Evolutionary conservation across 2,329 filamentous ascomycete species (phyloP).

Genomic region (Neurospora sp.): DNA sequence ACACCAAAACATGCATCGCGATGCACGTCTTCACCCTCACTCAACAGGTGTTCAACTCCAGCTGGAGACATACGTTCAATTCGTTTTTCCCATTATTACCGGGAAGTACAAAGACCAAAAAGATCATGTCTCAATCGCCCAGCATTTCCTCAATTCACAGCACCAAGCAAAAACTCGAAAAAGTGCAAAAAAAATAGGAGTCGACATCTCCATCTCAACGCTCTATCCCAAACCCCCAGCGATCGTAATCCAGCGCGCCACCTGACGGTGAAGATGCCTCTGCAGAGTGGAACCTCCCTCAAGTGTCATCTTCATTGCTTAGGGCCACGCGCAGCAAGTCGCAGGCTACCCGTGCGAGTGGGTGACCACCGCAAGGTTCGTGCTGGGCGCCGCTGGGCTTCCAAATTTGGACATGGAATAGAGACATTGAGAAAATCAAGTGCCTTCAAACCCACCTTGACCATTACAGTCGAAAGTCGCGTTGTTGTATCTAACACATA

Average conservation of each 20-base stretch:
- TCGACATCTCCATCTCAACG: conserved; percentile 47
- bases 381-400: conserved; percentile 51
- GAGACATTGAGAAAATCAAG: conserved; percentile 37
- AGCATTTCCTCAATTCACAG: not conserved
- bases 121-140: not conserved
- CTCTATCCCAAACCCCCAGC: conserved; percentile 48
- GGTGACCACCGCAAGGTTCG: conserved; percentile 57
- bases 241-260: conserved; percentile 62
- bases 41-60: not conserved
- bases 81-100: not conserved
- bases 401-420: conserved; percentile 46
- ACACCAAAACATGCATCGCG: not conserved
- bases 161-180: not conserved
- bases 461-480: conserved; percentile 47
- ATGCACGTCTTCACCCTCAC: not conserved
- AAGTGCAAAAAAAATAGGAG: conserved; percentile 24
- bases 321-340: conserved; percentile 50
- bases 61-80: not conserved
- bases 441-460: conserved; percentile 46
- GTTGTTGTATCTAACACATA: conserved; percentile 4
- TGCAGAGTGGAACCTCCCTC: conserved; percentile 67
- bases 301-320: conserved; percentile 61
- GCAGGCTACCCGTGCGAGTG: conserved; percentile 60
- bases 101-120: not conserved
- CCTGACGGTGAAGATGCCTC: conserved; percentile 60